Evolutionary conservation across 1,139 yeast species (phyloP), one percentile per base, ranked within the genome.

Genomic region (Saccharomyces hybrid): DNA sequence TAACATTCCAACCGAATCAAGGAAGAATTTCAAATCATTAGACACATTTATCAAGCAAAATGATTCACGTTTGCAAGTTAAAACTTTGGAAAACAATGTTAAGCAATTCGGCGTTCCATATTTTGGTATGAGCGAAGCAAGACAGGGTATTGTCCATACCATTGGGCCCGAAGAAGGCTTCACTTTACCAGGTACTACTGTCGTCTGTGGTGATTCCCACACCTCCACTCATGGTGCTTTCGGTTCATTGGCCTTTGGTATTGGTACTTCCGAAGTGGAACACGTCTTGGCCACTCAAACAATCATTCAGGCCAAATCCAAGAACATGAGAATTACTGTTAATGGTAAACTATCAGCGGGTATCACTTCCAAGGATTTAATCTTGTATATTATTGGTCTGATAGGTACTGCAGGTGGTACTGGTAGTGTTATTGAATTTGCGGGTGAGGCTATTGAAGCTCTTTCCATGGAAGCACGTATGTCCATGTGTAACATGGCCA

Each of bases 341-440:
- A 83, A 84, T 56, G 99, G 99, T 58, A 87, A 86, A 62, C 80
- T 93, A 62, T 75, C 78, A 50, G 86, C 86, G 51, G 98, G 97
- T 54, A 86, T 93, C 70, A 91, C 99, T 29, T 93, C 98, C 46
- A 93, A 93, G 78, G 99, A 93, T 75, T 78, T 93, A 66, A 84
- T 93, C 60, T 80, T 93, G 60, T 98, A 93, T 71, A 95, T 93
- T 49, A 93, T 93, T 69, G 97, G 97, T 63, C 85, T 85, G 54
- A 91, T 93, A 69, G 99, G 99, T 75, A 93, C 99, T 64, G 99
- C 99, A 59, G 99, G 99, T 75, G 99, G 99, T 76, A 93, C 98
- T 55, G 99, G 99, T 55, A 79, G 84, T 66, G 99, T 93, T 57
- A 88, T 93, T 70, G 99, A 93, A 75, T 93, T 91, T 75, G 95